Base-by-base conservation (phyloP, 371 early-diverging fungal species). In the Capniomyces stellatus region DNA sequence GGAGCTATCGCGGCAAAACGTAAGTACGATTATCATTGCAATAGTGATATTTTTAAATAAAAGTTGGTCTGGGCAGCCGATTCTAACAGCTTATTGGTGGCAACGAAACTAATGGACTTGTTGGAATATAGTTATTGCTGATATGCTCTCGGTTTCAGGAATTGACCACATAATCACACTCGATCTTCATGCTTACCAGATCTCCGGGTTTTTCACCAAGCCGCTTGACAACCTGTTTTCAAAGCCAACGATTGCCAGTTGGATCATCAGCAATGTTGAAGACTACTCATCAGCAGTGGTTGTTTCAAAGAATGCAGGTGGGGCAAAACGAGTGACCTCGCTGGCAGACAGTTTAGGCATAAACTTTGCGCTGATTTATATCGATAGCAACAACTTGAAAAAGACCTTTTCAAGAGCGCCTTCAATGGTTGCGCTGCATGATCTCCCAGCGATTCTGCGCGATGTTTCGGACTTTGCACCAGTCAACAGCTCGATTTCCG, bases 141-240 rank as follows among this genome's bases (percentile, higher is more conserved):
- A 87, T 61, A 92, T 96, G 88, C 76, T 96, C 51, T 75, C 78
- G 1, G 90, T 92, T 46, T 83, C 94, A 18, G 97, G 97, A 31
- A 92, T 89, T 12, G 90, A 96, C 71, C 97, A 96, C 69, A 78
- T 96, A 53, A 93, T 96, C 64, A 95, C 97, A 15, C 84, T 96
- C 84, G 95, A 94, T 66, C 69, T 90, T 40, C 90, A 90, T 57
- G 85, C 89, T 25, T 79, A 82, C 24, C 91, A 91, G 71, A 90
- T 93, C 75, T 92, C 93, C 60, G 98, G 98, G 22, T 97, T 96
- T 69, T 97, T 96, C 69, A 81, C 78, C 57, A 75, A 78, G 30
- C 97, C 97, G 12, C 86, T 94, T 2, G 98, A 97, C 66, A 97
- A 97, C 62, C 74, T 97, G 47, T 82, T 84, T 50, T 92, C 94